These are phyloP conservation scores for Tritrichomonas musculus DNA, from an alignment of 208 protist genomes.

Conservation along the genomic window DNA sequence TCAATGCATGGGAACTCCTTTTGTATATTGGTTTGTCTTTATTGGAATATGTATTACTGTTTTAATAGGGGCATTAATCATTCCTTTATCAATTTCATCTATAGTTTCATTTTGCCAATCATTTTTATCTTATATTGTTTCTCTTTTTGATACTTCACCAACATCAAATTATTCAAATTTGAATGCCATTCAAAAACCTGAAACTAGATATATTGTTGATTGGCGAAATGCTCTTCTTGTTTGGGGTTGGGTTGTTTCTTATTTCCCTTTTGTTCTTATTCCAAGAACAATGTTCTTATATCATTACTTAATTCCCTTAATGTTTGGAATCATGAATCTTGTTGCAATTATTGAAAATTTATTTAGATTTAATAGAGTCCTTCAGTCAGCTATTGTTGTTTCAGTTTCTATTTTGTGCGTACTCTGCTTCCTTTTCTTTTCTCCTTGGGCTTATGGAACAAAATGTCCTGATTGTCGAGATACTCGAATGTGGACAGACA, in stretches of 20 bases:
- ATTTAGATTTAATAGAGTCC: neutral
- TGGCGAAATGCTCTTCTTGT: neutral
- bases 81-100: no score
- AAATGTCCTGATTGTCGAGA: neutral
- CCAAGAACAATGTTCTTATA: slow-evolving; percentile 5
- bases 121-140: no score
- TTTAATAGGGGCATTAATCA: no score
- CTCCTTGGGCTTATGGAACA: neutral
- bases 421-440: neutral
- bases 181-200: no score
- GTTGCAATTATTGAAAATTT: neutral
- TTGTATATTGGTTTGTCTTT: neutral
- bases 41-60: neutral
- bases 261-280: neutral
- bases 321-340: neutral
- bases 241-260: neutral
- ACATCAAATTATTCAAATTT: no score
- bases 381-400: no score
- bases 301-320: slow-evolving; percentile 21
- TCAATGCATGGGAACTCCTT: neutral
- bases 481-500: neutral
- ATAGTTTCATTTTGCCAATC: no score
- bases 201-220: no score
- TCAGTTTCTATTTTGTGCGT: neutral
- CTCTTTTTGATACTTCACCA: no score